Percentiles rank a stretch among this genome's conserved stretches.
Evolutionary conservation across 2,329 filamentous ascomycete genomes (phyloP).

Genomic region (Microcyclosporella mali): DNA sequence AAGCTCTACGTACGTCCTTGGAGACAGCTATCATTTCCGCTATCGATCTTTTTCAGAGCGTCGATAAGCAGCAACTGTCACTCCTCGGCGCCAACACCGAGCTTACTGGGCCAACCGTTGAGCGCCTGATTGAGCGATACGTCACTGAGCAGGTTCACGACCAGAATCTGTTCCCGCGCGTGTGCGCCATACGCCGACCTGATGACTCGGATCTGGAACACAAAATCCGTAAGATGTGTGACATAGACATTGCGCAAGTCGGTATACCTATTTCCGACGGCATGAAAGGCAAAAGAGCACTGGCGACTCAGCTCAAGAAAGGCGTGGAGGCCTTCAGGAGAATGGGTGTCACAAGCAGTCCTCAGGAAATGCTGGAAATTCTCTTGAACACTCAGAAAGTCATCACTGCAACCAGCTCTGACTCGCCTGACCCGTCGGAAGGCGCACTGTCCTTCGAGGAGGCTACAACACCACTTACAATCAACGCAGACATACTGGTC

Average conservation of each 20-base stretch:
- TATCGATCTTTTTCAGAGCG: slow-evolving; percentile 90
- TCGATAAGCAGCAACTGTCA: slow-evolving; percentile 92
- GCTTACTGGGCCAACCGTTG: slow-evolving; percentile 83
- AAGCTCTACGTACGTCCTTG: slow-evolving; percentile 77
- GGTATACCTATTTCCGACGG: slow-evolving; percentile 81
- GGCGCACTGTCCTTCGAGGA: slow-evolving; percentile 26
- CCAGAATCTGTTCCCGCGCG: slow-evolving; percentile 69
- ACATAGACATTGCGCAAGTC: slow-evolving; percentile 88
- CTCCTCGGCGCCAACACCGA: slow-evolving; percentile 88
- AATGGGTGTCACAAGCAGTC: slow-evolving; percentile 68
- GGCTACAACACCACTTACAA: slow-evolving; percentile 54
- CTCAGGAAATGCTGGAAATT: slow-evolving; percentile 82
- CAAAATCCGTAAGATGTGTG: slow-evolving; percentile 87
- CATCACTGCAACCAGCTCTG: slow-evolving; percentile 54
- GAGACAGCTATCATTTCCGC: slow-evolving; percentile 89
- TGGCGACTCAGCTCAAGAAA: slow-evolving; percentile 67
- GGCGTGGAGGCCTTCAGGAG: slow-evolving; percentile 87
- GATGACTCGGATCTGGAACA: slow-evolving; percentile 85
- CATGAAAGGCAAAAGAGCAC: slow-evolving; percentile 68
- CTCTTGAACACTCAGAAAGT: slow-evolving; percentile 76
- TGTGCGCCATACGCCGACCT: slow-evolving; percentile 68
- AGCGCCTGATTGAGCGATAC: slow-evolving; percentile 90
- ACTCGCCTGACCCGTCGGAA: slow-evolving; percentile 7
- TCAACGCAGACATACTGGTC: slow-evolving; percentile 86
- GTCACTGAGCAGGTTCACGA: slow-evolving; percentile 89